Conservation (phyloP, 768 basidiomycete genomes). For the Lyophyllum decastes region DNA sequence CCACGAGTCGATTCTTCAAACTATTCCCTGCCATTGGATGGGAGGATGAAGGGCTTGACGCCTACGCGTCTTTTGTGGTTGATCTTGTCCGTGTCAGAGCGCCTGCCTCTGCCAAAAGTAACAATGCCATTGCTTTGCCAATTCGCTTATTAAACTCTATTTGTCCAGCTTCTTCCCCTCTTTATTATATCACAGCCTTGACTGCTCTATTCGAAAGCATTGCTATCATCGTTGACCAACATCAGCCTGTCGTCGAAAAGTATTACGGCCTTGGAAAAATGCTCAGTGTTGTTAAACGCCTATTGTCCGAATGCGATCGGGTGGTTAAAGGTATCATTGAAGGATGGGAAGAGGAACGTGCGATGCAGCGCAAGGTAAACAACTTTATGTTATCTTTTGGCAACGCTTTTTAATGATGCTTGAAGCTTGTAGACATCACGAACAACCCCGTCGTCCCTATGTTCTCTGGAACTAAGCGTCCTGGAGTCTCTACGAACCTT, state of each 20-base stretch:
- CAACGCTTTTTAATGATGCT: background rate
- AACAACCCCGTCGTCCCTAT: constrained; percentile 40
- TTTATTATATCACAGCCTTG: constrained; percentile 88
- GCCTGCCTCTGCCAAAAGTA: constrained; percentile 83
- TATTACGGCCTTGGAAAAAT: constrained; percentile 94
- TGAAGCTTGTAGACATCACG: constrained; percentile 49
- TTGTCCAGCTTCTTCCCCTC: constrained; percentile 78
- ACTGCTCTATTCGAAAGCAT: constrained; percentile 95
- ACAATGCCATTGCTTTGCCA: constrained; percentile 10
- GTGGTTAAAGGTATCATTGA: constrained; percentile 75
- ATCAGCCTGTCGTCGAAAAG: constrained; percentile 96
- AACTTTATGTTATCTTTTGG: background rate
- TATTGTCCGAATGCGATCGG: constrained; percentile 86
- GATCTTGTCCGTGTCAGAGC: constrained; percentile 82
- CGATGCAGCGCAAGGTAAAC: constrained; percentile 75
- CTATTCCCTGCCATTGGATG: constrained; percentile 95
- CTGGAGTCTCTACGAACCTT: constrained; percentile 18
- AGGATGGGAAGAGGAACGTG: constrained; percentile 91
- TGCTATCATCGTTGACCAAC: constrained; percentile 95
- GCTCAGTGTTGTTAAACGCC: constrained; percentile 69
- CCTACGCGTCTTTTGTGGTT: constrained; percentile 91
- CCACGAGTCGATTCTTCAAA: constrained; percentile 94
- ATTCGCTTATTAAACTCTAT: constrained; percentile 4
- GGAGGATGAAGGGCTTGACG: constrained; percentile 88
- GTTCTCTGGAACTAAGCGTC: constrained; percentile 30